Percentiles rank a stretch among this genome's conserved stretches.
Evolutionary conservation across 371 early-diverging fungal genomes (phyloP).

Genomic region (Choanephora cucurbitarum): DNA sequence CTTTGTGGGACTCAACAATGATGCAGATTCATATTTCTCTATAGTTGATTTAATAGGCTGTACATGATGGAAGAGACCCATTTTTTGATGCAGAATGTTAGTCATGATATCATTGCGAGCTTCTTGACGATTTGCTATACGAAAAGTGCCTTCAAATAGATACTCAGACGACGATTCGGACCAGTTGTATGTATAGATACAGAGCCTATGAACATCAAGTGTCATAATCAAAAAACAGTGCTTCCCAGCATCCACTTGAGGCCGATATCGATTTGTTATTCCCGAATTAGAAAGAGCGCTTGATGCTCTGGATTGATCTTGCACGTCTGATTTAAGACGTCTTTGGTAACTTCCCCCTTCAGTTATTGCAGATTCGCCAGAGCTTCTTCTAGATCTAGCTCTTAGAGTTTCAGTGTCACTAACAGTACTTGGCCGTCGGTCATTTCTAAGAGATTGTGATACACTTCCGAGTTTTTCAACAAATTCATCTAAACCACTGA

Average conservation of each 20-base stretch:
- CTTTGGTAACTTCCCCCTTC: slow-evolving; percentile 14
- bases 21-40: slow-evolving; percentile 17
- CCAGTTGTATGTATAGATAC: slow-evolving; percentile 77
- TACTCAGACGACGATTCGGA: slow-evolving; percentile 55
- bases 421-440: slow-evolving; percentile 46
- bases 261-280: slow-evolving; percentile 1
- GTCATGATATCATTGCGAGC: slow-evolving; percentile 55
- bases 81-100: slow-evolving; percentile 70
- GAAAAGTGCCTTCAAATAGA: slow-evolving; percentile 51
- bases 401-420: slow-evolving; percentile 43
- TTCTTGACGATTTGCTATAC: slow-evolving; percentile 48
- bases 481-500: slow-evolving; percentile 62
- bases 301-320: slow-evolving; percentile 35
- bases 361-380: slow-evolving; percentile 29
- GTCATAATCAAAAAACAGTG: slow-evolving; percentile 68
- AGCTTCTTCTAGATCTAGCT: slow-evolving; percentile 35
- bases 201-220: slow-evolving; percentile 57
- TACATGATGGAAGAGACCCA: slow-evolving; percentile 71
- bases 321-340: slow-evolving; percentile 1
- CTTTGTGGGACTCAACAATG: not conserved
- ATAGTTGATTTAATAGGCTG: slow-evolving; percentile 26
- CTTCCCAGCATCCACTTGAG: slow-evolving; percentile 35
- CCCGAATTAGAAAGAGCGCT: slow-evolving; percentile 31
- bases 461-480: slow-evolving; percentile 46
- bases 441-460: slow-evolving; percentile 19